phyloP scores from a whole-genome alignment of 2,329 filamentous ascomycete species.

The Malbranchea zuffiana region DNA sequence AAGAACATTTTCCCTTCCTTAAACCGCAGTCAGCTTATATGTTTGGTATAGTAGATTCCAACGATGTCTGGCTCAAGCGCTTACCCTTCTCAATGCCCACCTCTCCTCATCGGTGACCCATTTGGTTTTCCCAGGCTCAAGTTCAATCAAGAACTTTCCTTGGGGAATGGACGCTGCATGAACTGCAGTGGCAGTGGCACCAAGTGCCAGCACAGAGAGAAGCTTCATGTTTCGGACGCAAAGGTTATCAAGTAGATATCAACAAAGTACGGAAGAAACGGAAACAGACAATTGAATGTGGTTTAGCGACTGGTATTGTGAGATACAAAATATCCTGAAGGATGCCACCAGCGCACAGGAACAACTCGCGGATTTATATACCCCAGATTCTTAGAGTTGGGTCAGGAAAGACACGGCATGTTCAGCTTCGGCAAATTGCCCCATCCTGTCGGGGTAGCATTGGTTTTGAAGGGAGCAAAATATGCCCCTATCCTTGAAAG shows the following conservation, averaged over 20 bases:
- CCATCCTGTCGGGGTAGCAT: too few species aligned
- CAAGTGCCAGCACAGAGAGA: conserved; percentile 24
- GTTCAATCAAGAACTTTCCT: conserved; percentile 61
- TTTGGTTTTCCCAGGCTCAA: conserved; percentile 65
- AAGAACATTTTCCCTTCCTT: conserved; percentile 82
- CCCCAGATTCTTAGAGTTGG: neutral
- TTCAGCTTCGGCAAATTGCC: too few species aligned
- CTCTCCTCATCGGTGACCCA: conserved; percentile 94
- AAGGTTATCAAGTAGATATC: too few species aligned
- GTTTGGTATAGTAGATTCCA: conserved; percentile 9
- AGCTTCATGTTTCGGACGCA: conserved; percentile 32
- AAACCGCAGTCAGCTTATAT: neutral
- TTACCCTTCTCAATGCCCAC: conserved; percentile 75
- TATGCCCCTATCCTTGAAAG: too few species aligned
- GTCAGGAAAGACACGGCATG: neutral
- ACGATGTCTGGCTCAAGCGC: too few species aligned
- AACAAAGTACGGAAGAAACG: too few species aligned
- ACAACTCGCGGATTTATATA: neutral
- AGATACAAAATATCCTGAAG: neutral
- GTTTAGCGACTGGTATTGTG: neutral
- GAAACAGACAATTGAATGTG: neutral
- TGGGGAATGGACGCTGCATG: conserved; percentile 26
- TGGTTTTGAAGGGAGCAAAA: too few species aligned
- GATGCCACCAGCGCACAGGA: neutral
- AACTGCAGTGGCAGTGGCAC: conserved; percentile 24